A percentile compares a stretch with the other conserved stretches of the same genome.
Conservation (phyloP, 2,329 filamentous ascomycete genomes). For the Alternaria sp. region DNA sequence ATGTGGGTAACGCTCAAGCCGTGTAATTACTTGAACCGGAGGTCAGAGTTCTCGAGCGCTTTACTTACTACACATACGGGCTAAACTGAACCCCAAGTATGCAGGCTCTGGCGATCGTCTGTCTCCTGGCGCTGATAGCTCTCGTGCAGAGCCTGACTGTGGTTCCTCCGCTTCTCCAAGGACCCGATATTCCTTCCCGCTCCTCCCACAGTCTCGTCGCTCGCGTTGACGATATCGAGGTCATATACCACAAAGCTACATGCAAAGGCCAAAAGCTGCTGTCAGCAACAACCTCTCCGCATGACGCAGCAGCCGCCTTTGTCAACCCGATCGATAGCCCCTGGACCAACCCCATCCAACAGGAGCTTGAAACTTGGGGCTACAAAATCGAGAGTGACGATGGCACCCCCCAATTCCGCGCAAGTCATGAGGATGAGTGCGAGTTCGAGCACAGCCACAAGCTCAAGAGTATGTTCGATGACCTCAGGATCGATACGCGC, state of each 20-base stretch:
- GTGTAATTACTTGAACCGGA: neutral
- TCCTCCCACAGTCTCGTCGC: neutral
- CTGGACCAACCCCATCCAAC: slow-evolving; percentile 9
- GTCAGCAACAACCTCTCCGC: slow-evolving; percentile 3
- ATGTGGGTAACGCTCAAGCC: neutral
- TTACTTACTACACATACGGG: neutral
- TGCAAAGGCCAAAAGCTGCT: neutral
- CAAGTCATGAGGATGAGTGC: neutral
- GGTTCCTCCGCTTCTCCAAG: neutral
- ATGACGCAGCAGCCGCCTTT: neutral
- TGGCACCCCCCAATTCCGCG: neutral
- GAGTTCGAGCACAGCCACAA: neutral
- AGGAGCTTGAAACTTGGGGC: slow-evolving; percentile 14
- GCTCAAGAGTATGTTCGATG: slow-evolving; percentile 8
- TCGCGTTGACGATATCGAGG: neutral
- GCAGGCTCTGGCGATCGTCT: neutral
- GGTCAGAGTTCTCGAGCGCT: neutral
- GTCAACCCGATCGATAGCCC: slow-evolving; percentile 13
- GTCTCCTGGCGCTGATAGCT: neutral
- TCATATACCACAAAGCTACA: neutral
- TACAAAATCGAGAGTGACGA: slow-evolving; percentile 11
- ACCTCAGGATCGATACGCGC: slow-evolving; percentile 9
- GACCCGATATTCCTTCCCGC: neutral
- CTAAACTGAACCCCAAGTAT: neutral
- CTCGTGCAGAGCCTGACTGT: neutral